Conservation (phyloP, 176 grass and related monocot species). For the Eragrostis curvula region DNA sequence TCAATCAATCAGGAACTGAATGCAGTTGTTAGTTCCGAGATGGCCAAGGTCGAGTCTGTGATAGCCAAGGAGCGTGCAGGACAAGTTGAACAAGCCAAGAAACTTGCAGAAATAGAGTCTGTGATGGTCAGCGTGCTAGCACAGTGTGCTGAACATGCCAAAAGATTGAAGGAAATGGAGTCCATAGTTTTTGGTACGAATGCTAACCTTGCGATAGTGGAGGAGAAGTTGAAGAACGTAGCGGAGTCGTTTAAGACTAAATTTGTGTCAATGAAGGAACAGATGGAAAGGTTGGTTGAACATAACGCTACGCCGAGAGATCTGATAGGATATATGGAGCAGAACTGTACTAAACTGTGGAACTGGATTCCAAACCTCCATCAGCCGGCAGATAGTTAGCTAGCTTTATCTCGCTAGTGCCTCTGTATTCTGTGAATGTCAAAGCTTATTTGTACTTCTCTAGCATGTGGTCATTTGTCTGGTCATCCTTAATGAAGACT, state of each 20-base stretch:
- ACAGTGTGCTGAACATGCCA: background rate
- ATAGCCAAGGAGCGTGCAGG: background rate
- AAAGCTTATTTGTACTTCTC: too few species aligned
- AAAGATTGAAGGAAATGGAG: background rate
- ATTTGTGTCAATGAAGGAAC: conserved; percentile 1
- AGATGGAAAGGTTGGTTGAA: conserved; percentile 15
- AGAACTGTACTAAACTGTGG: background rate
- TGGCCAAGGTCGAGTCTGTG: background rate
- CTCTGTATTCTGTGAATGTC: too few species aligned
- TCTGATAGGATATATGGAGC: background rate
- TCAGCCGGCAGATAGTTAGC: too few species aligned
- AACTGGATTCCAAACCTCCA: background rate
- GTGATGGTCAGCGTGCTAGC: too few species aligned
- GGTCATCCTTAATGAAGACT: too few species aligned
- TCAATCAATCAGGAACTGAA: background rate
- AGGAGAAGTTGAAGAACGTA: background rate
- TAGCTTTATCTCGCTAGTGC: too few species aligned
- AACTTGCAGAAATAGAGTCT: too few species aligned
- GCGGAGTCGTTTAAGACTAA: background rate
- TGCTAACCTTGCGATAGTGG: too few species aligned
- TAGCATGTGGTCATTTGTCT: too few species aligned
- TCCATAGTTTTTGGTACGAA: background rate
- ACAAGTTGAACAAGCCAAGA: background rate
- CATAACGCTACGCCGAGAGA: background rate
- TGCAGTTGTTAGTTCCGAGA: too few species aligned